Evolutionary conservation across 345 rosid genomes (phyloP).

Genomic region (Ceriops tagal): DNA sequence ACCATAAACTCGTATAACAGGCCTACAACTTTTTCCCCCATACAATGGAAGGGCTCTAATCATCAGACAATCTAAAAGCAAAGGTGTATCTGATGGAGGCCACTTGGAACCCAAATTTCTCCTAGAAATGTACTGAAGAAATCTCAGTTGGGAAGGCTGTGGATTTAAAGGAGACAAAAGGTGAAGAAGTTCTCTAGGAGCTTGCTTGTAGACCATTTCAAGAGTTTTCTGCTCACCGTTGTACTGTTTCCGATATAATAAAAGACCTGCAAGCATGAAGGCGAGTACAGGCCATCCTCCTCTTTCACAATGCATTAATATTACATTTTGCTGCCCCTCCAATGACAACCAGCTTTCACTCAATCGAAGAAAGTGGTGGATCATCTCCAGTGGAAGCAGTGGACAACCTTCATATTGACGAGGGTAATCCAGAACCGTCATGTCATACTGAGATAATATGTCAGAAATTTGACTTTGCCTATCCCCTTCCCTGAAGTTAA

Average conservation of each 20-base stretch:
- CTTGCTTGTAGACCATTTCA: slow-evolving; percentile 97
- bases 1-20: slow-evolving; percentile 77
- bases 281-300: slow-evolving; percentile 99
- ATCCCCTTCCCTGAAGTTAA: slow-evolving; percentile 93
- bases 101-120: slow-evolving; percentile 81
- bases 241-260: slow-evolving; percentile 77
- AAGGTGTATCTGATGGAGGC: slow-evolving; percentile 94
- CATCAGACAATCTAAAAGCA: slow-evolving; percentile 80
- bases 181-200: slow-evolving; percentile 88
- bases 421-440: slow-evolving; percentile 99
- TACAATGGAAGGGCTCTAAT: slow-evolving; percentile 72
- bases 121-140: slow-evolving; percentile 95
- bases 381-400: slow-evolving; percentile 84
- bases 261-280: slow-evolving; percentile 91
- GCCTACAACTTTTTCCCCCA: slow-evolving; percentile 79
- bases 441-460: slow-evolving; percentile 77
- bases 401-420: slow-evolving; percentile 88
- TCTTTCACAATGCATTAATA: slow-evolving; percentile 93
- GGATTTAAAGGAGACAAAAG: slow-evolving; percentile 79
- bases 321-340: slow-evolving; percentile 91
- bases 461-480: slow-evolving; percentile 86
- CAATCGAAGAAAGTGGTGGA: slow-evolving; percentile 82
- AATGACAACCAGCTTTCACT: slow-evolving; percentile 94
- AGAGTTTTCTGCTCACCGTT: slow-evolving; percentile 95
- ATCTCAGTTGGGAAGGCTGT: slow-evolving; percentile 91